A percentile compares a stretch with the other conserved stretches of the same genome.
Conservation (phyloP, 139 green algal genomes). For the Chlamydomonas sphaeroides region DNA sequence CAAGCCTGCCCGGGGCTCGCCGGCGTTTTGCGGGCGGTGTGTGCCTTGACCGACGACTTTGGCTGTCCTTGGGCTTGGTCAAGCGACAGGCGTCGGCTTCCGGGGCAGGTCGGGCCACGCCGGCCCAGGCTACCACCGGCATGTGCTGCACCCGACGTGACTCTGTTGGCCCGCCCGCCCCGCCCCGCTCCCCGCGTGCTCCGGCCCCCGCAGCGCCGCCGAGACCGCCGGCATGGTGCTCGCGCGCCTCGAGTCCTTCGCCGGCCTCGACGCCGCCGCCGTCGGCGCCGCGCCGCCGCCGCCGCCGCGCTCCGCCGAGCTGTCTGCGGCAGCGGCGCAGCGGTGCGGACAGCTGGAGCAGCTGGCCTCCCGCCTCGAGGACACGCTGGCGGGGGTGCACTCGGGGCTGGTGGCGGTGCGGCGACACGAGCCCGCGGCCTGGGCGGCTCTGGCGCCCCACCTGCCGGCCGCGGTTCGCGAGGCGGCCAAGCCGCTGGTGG, state of each 20-base stretch:
- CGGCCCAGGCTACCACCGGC: too few relatives aligned
- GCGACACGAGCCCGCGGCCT: not conserved
- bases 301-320: not conserved
- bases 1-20: too few relatives aligned
- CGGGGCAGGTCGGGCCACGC: too few relatives aligned
- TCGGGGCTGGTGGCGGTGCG: slow-evolving; percentile 1
- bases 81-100: too few relatives aligned
- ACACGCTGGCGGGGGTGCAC: not conserved
- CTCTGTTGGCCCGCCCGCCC: too few relatives aligned
- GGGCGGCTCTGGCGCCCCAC: not conserved
- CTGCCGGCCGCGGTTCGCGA: not conserved
- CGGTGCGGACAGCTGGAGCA: not conserved
- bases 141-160: too few relatives aligned
- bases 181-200: not conserved
- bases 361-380: not conserved
- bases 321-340: not conserved
- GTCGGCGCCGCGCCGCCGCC: not conserved
- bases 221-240: not conserved
- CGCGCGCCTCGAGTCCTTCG: not conserved
- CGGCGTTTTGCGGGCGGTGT: too few relatives aligned
- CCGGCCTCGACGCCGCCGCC: not conserved
- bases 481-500: not conserved
- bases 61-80: too few relatives aligned
- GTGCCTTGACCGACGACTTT: too few relatives aligned
- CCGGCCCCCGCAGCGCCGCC: not conserved